Evolutionary conservation across 345 rosid genomes (phyloP).

Genomic region (Geranium brycei): DNA sequence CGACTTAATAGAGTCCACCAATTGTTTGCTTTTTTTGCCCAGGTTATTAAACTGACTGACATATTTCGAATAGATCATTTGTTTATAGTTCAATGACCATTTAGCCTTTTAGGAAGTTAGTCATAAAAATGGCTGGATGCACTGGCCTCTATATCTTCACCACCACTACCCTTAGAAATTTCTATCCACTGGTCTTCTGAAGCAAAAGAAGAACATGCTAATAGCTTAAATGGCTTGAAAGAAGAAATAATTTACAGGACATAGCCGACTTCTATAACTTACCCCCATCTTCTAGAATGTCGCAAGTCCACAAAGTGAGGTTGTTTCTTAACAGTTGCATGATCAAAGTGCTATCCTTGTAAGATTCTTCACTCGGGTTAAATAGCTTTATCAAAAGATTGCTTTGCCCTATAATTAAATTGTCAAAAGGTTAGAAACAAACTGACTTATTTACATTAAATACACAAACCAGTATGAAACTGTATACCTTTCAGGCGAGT

Average conservation of each 20-base stretch:
- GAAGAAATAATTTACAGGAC: not conserved
- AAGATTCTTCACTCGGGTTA: slow-evolving; percentile 52
- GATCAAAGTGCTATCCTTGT: slow-evolving; percentile 66
- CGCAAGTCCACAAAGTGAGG: slow-evolving; percentile 66
- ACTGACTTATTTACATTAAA: not conserved
- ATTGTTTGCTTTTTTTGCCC: too few species aligned
- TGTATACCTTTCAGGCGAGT: slow-evolving; percentile 55
- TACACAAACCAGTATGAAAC: not conserved
- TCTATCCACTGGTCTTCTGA: not conserved
- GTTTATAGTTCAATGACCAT: not conserved
- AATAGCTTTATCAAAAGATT: slow-evolving; percentile 63
- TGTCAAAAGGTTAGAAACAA: not conserved
- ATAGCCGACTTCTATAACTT: not conserved
- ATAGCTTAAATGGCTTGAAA: not conserved
- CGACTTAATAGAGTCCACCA: too few species aligned
- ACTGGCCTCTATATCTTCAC: not conserved
- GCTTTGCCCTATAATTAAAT: slow-evolving; percentile 34
- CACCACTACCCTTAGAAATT: not conserved
- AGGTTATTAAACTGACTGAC: too few species aligned
- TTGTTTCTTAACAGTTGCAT: slow-evolving; percentile 70
- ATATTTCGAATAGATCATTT: not conserved
- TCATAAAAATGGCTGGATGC: not conserved
- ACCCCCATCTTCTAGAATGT: slow-evolving; percentile 63
- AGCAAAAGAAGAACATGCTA: not conserved
- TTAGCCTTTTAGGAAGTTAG: not conserved